Base-by-base conservation (phyloP, 2,329 filamentous ascomycete species). In the Ceratocystis ficicola region DNA sequence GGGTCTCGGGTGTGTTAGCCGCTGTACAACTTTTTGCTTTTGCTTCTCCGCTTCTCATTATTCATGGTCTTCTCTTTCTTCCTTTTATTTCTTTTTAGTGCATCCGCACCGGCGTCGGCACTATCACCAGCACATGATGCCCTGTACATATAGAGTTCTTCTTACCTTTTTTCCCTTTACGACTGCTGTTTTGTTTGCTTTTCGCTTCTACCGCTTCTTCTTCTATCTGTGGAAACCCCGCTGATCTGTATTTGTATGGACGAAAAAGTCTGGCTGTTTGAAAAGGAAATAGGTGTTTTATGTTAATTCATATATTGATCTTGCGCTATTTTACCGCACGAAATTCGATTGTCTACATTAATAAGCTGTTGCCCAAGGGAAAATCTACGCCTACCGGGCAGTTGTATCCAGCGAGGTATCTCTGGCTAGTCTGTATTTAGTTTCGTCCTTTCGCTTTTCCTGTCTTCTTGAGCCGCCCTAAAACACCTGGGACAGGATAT, bases 111-210 rank as follows among this genome's bases (percentile, higher is more conserved):
- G 36, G 52, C 46, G 55, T 62, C 59, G 50, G 50, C 25, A 41
- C 52, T 12, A 41, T 46, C 12, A n/a, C 10, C 28, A 50, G 22
- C 44, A 25, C 44, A 48, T 48, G 10, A 65, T 65, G 63, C 64
- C 66, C 60, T 66, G 62, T 59, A 65, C 44, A 63, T 67, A 62
- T 67, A 64, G 62, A 66, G 57, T 69, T 64, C 59, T 55, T 59
- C 32, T 62, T 30, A 62, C 59, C 48, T 65, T 65, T 59, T 41
- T 64, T 59, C 62, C 48, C 44, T 52, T 55, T 55, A 48, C 62
- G 44, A 28, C 61, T 57, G 8, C 46, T 57, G 32, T 50, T 62
- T 67, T 66, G 66, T 66, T 60, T 66, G 44, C 12, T 46, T 59
- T 59, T 44, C 64, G 22, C 6, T 46, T 48, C 41, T 50, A 50